Base-by-base conservation (phyloP, 2,329 filamentous ascomycete species). In the Aureobasidium uvarum region DNA sequence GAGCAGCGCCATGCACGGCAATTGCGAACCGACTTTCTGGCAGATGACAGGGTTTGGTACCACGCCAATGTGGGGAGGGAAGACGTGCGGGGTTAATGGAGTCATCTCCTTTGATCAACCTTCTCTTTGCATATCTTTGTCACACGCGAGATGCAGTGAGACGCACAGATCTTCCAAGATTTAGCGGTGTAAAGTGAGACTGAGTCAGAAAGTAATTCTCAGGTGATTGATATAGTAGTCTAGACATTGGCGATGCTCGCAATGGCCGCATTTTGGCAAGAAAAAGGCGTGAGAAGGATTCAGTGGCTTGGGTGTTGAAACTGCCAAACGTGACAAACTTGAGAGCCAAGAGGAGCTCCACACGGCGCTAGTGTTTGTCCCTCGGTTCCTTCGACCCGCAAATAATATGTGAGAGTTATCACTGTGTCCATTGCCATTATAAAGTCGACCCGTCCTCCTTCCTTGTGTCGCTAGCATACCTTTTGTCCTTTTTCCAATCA, bases 1-100 rank as follows among this genome's bases (percentile, higher is more conserved):
- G 5, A 13, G n/a, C n/a, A n/a, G 6, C n/a, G 23, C 39, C 38
- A 58, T 58, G 54, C 54, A 45, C 54, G 54, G 54, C 54, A 58
- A 38, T 45, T 58, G 39, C 2, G 6, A n/a, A 38, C 20, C 2
- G 54, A 58, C 16, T 20, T 45, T 10, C 23, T 28, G 54, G 54
- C 39, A 45, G 38, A 28, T 43, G 38, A 10, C 16, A 45, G n/a
- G 43, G 20, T 46, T 46, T 16, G 11, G 10, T 25, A 46, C 43
- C 43, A 20, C 43, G 43, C 43, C 43, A 46, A 36, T 36, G 33
- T 46, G 43, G 5, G 43, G 43, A 25, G 20, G 18, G 8, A 10
- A 14, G 25, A 16, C 16, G 39, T 58, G 54, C 39, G 54, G 54
- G 54, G 54, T 55, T n/a, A 5, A 4, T 51, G 48, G 25, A 31